Evolutionary conservation across 805 yeast genomes (phyloP), one percentile per base, ranked within the genome.

Genomic region (Yamadazyma ubonensis): DNA sequence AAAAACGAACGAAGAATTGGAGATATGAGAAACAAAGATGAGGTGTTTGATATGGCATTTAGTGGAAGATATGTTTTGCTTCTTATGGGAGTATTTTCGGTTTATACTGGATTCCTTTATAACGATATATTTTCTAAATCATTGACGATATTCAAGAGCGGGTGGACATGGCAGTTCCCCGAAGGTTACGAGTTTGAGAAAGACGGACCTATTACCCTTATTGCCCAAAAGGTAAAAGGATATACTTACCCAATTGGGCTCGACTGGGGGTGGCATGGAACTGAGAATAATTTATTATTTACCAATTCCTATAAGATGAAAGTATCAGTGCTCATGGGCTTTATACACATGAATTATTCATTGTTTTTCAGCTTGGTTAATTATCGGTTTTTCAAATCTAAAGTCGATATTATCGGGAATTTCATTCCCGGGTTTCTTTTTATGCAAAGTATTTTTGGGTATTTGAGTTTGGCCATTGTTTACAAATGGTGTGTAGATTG

Each of bases 221-320:
- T 59, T 25, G 88, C 80, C 4, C 58, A 59, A 6, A 67, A 63
- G 42, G 61, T 65, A 6, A 27, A 46, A 11, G 60, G 60, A 2
- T 81, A 80, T 19, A 72, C 73, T 7, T 83, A 83, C 51, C 65
- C 78, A 19, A 61, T 81, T 41, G 90, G 90, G 42, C 58, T 83
- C 36, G 90, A 83, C 61, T 76, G 79, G 60, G 79, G 76, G 11
- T 83, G 90, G 90, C 90, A 83, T 55, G 88, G 88, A n/a, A 65
- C 88, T 22, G 90, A 83, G 44, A 83, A 83, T 54, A 80, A 78
- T 22, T 63, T 83, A 41, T 59, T 83, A 36, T 83, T 83, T 57
- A 68, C 85, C 21, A 83, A 83, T 55, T 83, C 89, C 0, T 82
- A 80, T 60, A 83, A 83, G 59, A 83, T 83, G 90, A 83, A 83